Conservation (phyloP, 139 green algal species). For the Chlorella sp. region DNA sequence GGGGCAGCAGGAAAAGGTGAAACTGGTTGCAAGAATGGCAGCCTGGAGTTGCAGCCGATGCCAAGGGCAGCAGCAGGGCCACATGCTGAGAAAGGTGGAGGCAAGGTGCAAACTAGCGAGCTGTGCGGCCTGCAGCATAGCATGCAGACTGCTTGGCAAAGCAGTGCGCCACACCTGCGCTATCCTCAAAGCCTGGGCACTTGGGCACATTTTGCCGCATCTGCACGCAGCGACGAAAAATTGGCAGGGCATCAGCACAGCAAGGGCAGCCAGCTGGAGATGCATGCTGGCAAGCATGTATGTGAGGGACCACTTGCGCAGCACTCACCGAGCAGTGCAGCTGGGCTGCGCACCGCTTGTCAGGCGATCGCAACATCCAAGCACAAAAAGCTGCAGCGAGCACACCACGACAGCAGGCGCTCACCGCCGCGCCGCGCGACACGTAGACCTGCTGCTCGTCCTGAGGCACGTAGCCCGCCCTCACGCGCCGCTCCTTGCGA, state of each 20-base stretch:
- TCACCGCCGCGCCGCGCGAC: conserved; percentile 6
- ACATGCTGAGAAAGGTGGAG: too few species aligned
- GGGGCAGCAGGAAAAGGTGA: too few species aligned
- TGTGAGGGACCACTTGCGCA: too few species aligned
- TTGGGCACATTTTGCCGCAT: conserved; percentile 55
- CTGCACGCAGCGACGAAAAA: conserved; percentile 35
- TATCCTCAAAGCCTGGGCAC: conserved; percentile 69
- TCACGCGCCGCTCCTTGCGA: conserved; percentile 82
- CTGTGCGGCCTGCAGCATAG: not conserved
- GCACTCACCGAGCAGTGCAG: too few species aligned
- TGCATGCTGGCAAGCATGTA: not conserved
- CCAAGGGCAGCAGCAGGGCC: not conserved
- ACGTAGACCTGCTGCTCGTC: conserved; percentile 84
- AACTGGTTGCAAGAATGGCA: not conserved
- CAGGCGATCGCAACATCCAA: too few species aligned
- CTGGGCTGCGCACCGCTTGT: too few species aligned
- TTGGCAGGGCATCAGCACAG: too few species aligned
- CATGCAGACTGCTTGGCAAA: too few species aligned
- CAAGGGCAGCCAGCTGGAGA: not conserved
- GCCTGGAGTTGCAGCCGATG: not conserved
- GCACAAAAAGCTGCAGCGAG: too few species aligned
- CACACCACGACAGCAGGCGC: not conserved
- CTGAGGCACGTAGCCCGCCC: conserved; percentile 86
- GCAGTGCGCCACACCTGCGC: conserved; percentile 4
- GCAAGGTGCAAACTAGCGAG: too few species aligned